Conservation (phyloP, 208 protist species). For the Naegleria gruberi region DNA sequence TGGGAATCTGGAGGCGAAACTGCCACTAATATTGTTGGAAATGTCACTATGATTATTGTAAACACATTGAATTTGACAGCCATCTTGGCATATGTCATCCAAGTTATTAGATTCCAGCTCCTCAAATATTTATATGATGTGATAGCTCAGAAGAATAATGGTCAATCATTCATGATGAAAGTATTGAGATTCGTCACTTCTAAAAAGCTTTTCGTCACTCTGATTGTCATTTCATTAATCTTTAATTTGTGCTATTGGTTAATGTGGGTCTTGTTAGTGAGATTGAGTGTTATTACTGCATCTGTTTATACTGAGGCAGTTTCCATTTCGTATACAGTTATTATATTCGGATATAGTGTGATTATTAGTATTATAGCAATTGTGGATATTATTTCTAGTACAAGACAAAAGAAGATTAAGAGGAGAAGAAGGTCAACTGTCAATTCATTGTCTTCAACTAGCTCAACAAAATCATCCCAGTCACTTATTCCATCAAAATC, state of each 20-base stretch:
- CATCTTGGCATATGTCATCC: not conserved
- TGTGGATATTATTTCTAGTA: not conserved
- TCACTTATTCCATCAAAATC: too few relatives aligned
- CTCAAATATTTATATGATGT: not conserved
- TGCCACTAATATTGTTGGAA: not conserved
- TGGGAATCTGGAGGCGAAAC: not conserved
- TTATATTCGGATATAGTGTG: not conserved
- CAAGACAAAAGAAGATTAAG: too few relatives aligned
- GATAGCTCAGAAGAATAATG: not conserved
- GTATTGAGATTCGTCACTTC: not conserved
- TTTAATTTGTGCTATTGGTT: not conserved
- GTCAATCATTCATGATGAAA: too few relatives aligned
- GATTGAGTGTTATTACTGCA: not conserved
- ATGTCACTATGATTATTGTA: not conserved
- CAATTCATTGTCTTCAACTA: too few relatives aligned
- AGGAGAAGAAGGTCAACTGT: too few relatives aligned
- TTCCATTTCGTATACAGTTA: not conserved
- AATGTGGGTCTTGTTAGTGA: not conserved
- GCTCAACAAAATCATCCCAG: too few relatives aligned
- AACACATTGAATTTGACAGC: not conserved
- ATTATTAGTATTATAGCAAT: not conserved
- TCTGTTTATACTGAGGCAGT: not conserved
- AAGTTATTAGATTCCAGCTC: not conserved
- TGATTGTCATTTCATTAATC: not conserved
- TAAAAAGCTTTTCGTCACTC: not conserved